Base-by-base conservation (phyloP, 306 rosid genomes). In the Styphnolobium japonicum region DNA sequence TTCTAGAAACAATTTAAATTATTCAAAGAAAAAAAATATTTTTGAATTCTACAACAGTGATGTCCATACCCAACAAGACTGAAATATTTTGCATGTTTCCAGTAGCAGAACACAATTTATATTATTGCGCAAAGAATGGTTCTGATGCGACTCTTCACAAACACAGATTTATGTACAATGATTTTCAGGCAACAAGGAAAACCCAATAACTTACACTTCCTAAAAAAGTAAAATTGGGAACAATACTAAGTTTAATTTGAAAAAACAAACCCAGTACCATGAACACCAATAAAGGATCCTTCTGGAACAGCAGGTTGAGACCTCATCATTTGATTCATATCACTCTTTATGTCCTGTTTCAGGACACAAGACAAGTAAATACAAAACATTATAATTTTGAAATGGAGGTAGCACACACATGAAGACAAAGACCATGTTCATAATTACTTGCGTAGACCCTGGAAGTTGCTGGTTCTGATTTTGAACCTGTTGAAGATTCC, bases 401-500 rank as follows among this genome's bases (percentile, higher is more conserved):
- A 53, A 37, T 4, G 10, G 48, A 39, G 48, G 29, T 6, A 6
- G 65, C 15, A 29, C 40, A 81, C 39, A 78, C 36, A 67, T 58
- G 19, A 71, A 70, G 63, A 63, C 53, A 83, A 43, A 71, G 75
- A 76, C 51, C 15, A 74, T 67, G 31, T 45, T 42, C 23, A 16
- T 53, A 39, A 56, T 73, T 79, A 88, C 97, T 83, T 76, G 92
- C 40, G 73, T 25, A 42, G 84, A 75, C 51, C 79, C 92, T 71
- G 88, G 85, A 82, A 85, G 82, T 58, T 86, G 90, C 71, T 65
- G 98, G 68, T 69, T 85, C 60, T 65, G 87, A 84, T 69, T 83
- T 77, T 70, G 94, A 55, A 77, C 66, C 31, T 72, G 92, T 65
- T 77, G 89, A 33, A 71, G 84, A 75, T 84, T 86, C 63, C 82